Evolutionary conservation across 2,329 filamentous ascomycete species (phyloP), one percentile per base, ranked within the genome.

Genomic region (Aspergillus puulaauensis): DNA sequence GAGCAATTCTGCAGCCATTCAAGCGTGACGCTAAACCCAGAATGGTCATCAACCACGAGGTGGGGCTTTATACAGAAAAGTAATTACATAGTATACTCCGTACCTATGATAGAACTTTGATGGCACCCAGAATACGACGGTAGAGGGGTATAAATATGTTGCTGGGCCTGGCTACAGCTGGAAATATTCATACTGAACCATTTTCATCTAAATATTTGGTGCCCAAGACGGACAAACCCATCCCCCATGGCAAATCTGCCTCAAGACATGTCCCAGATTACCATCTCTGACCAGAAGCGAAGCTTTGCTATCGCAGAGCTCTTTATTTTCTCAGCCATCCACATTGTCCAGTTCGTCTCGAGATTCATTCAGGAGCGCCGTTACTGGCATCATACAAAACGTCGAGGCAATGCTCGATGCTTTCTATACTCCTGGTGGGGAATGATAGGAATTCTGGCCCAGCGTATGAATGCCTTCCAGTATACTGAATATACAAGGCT

Each of bases 301-400:
- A 55, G 64, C 3, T 40, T 70, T 23, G 68, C 67, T 17, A 66
- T 70, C n/a, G 58, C 63, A 8, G 64, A 70, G 31, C 21, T 70
- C 7, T 41, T 59, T 2, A 49, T 70, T 17, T 70, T 66, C 44
- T 68, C 65, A 2, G 14, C 61, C 17, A 64, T 70, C 4, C 64
- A 64, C 7, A 2, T 65, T 23, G 31, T 57, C 12, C 68, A 69
- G 17, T 58, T 67, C 12, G 19, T 56, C n/a, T 61, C 60, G 11
- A 58, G 67, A 40, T 70, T 57, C 33, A 56, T 63, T 33, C 68
- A 70, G 45, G 67, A 70, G 53, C 66, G 63, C 60, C 57, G 53
- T 7, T 69, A 68, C 52, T 70, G 68, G 68, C 67, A 70, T 41
- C 66, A 70, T 44, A 53, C 31, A 11, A 68, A 60, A 43, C 60